Percentiles rank a stretch among this genome's conserved stretches.
phyloP scores from a whole-genome alignment of 371 early-diverging fungal genomes.

The Mucor saturninus region DNA sequence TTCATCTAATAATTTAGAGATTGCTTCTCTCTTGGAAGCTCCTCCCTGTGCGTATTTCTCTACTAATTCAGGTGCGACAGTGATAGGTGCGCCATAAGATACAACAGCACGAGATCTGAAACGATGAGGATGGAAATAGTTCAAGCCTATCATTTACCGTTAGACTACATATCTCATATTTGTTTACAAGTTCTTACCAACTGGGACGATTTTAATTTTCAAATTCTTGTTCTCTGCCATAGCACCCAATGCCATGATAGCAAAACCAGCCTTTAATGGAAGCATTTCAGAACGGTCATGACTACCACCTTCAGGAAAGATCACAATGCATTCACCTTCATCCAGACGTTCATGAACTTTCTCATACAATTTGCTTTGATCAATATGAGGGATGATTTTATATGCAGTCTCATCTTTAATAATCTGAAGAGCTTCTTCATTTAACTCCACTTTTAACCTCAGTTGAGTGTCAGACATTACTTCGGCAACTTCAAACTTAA shows the following conservation, averaged over 20 bases:
- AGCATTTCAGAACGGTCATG: slow-evolving; percentile 89
- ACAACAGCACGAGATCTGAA: slow-evolving; percentile 89
- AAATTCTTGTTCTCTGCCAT: slow-evolving; percentile 74
- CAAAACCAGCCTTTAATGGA: slow-evolving; percentile 82
- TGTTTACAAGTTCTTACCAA: slow-evolving; percentile 41
- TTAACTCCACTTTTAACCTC: slow-evolving; percentile 48
- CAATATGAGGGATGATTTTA: slow-evolving; percentile 76
- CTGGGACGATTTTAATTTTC: slow-evolving; percentile 87
- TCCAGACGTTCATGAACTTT: slow-evolving; percentile 72
- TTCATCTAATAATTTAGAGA: slow-evolving; percentile 61
- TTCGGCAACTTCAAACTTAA: slow-evolving; percentile 57
- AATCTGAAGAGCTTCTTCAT: slow-evolving; percentile 42
- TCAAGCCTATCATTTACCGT: slow-evolving; percentile 55
- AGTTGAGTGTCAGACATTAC: slow-evolving; percentile 75
- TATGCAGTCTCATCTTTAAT: slow-evolving; percentile 45
- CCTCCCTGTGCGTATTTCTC: slow-evolving; percentile 77
- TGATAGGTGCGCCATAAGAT: slow-evolving; percentile 84
- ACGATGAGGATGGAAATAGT: slow-evolving; percentile 90
- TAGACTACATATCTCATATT: not conserved
- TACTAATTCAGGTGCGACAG: slow-evolving; percentile 67
- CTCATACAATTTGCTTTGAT: slow-evolving; percentile 75
- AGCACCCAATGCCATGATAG: slow-evolving; percentile 85
- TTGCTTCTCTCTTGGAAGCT: slow-evolving; percentile 69
- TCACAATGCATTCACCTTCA: slow-evolving; percentile 72
- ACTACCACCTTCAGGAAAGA: slow-evolving; percentile 92